Base-by-base conservation (phyloP, 73 alveolate genomes). In the Paramecium primaurelia region DNA sequence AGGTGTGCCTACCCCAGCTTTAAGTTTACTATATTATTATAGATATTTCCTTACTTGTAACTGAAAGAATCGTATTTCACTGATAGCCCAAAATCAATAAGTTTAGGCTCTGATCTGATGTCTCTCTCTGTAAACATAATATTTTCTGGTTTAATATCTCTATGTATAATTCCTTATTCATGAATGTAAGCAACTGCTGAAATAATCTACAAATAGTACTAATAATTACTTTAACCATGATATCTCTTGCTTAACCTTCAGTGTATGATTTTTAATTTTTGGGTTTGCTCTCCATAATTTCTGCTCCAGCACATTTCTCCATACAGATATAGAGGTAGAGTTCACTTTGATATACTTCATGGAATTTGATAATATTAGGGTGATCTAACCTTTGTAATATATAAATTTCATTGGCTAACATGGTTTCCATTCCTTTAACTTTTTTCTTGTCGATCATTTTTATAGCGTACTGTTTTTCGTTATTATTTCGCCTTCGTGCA, bases 151-250 rank as follows among this genome's bases (percentile, higher is more conserved):
- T 73, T 40, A 8, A 87, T n/a, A 44, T 87, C 93, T 87, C 93
- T n/a, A 44, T 87, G 93, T 18, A 60, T 51, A 16, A 87, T 87
- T 8, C 86, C 69, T 59, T 37, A 22, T 32, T 60, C 77, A 38
- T 87, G 93, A n/a, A 87, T 87, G 71, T 87, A 87, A 4, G 93
- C 77, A 18, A 87, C 88, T 68, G 64, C 83, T 6, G 87, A 68
- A 45, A 83, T 20, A 8, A 28, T 47, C 71, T 38, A 42, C 9
- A 9, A 44, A 25, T 20, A 49, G 20, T 7, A 37, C 26, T 34
- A 58, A 14, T 18, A 30, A 30, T 58, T 36, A 86, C 86, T 20
- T 36, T 87, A 32, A 36, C 44, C 64, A 64, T 59, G 4, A 73
- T 64, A 40, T 77, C 54, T 37, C 32, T 60, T 14, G 59, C 86